Base-by-base conservation (phyloP, 495 filamentous ascomycete species). In the Lepraria neglecta region DNA sequence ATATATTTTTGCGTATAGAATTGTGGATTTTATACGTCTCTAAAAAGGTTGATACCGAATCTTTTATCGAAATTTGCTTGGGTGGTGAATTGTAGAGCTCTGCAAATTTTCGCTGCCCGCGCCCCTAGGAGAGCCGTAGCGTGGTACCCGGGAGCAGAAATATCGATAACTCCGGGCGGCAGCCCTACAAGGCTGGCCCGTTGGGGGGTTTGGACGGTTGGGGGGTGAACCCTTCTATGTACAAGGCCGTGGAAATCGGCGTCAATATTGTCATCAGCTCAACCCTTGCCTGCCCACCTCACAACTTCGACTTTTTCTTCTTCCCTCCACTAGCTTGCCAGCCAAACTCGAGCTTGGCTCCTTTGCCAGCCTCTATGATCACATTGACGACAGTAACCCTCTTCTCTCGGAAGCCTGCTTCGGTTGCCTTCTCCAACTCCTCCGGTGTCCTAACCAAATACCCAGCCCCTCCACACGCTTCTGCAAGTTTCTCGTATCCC, bases 401-500 rank as follows among this genome's bases (percentile, higher is more conserved):
- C 24, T 71, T 76, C 31, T 76, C 75, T 61, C 57, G 38, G 67
- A 76, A 87, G 0, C 82, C 83, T 61, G 80, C 74, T 56, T 75
- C 65, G 40, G 83, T 80, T 21, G 82, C 83, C 35, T 61, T 66
- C 42, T 72, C 73, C 53, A 87, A 64, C 67, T 84, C 82, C 57
- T 79, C 73, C 42, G 81, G 76, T 42, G 73, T 81, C 52, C 78
- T 66, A 6, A 81, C 83, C 58, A 81, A 69, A 68, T 72, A 82
- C 1, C 83, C 84, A 40, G 72, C 72, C 2, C 81, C 84, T 2
- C 84, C 84, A 56, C 78, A 75, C 66, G 77, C 79, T 55, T 81
- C 75, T 6, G 81, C 84, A 46, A 86, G 69, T 65, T 78, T 79
- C 63, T 86, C 78, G 67, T 87, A 87, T 47, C 75, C 69, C 4